Evolutionary conservation across 2,329 filamentous ascomycete genomes (phyloP).

Genomic region (Grosmannia huntii): DNA sequence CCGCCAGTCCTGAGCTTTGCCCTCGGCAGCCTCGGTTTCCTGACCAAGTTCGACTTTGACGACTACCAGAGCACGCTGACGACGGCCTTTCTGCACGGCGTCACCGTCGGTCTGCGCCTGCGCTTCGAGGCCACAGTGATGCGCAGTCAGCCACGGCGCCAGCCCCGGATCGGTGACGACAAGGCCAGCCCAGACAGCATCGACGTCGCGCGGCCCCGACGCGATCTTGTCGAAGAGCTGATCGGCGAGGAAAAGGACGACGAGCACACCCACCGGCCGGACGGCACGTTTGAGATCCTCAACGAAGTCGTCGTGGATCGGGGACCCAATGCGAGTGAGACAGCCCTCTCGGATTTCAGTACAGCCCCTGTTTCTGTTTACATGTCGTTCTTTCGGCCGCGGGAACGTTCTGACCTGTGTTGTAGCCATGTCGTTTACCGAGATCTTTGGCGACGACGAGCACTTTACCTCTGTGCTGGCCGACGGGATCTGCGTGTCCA

Average conservation of each 20-base stretch:
- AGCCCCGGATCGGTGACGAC: conserved; percentile 3
- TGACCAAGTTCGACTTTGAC: conserved; percentile 92
- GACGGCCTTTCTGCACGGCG: conserved; percentile 64
- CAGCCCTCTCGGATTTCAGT: background rate
- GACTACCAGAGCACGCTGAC: conserved; percentile 57
- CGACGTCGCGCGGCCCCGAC: conserved; percentile 18
- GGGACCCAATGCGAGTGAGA: conserved; percentile 79
- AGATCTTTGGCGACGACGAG: conserved; percentile 89
- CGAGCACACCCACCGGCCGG: conserved; percentile 71
- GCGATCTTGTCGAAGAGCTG: conserved; percentile 75
- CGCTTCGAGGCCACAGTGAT: conserved; percentile 92
- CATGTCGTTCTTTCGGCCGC: too few relatives aligned
- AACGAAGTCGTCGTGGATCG: conserved; percentile 96
- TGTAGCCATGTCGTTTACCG: conserved; percentile 75
- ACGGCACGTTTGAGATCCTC: conserved; percentile 76
- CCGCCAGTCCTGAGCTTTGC: conserved; percentile 88
- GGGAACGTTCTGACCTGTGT: background rate
- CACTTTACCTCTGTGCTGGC: conserved; percentile 90
- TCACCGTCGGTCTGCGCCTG: conserved; percentile 76
- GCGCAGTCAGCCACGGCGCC: conserved; percentile 49
- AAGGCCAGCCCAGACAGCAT: conserved; percentile 8
- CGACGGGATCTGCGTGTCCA: conserved; percentile 87
- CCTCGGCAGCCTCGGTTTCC: conserved; percentile 80
- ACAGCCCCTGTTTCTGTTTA: background rate
- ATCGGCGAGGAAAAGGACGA: conserved; percentile 78